Evolutionary conservation across 768 basidiomycete species (phyloP), one percentile per base, ranked within the genome.

Genomic region (Psilocybe cyanescens): DNA sequence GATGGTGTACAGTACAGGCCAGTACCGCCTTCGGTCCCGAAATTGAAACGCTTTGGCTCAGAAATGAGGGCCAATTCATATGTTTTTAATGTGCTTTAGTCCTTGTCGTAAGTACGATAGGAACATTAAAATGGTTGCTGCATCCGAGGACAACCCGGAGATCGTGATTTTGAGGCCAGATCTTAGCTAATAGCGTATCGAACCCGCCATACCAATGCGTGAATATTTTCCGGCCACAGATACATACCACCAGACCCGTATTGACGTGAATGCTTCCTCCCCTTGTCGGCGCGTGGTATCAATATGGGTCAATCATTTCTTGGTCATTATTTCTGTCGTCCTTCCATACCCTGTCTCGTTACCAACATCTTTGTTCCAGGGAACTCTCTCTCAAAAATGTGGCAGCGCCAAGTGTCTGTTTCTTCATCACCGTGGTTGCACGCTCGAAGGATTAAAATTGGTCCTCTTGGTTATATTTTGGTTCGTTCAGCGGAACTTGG

Each of bases 81-180:
- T 51, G 30, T 51, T 14, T 17, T 53, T 33, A 31, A 53, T 53
- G 31, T 53, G 8, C 33, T 29, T 2, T 53, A 33, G 16, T 53
- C 29, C 33, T 51, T 49, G 47, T 24, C 45, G 45, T 46, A 46
- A 46, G 45, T 35, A 46, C 14, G 45, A 46, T 46, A 46, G 33
- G 33, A 35, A 35, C 33, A 35, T 35, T 44, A n/a, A 44, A 44
- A 44, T n/a, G 47, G 17, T 50, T 29, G 28, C 50, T 47, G 58
- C 28, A 41, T 59, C 67, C 67, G 65, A 66, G 67, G 67, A 68
- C 39, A 62, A 59, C 67, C 63, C 65, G 67, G 67, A 66, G 62
- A 28, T 57, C 46, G 44, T 49, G 47, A 46, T 37, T 46, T 19
- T 46, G 24, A 35, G 48, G 39, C 28, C 8, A 58, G 44, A 53